Evolutionary conservation across 805 yeast genomes (phyloP), one percentile per base, ranked within the genome.

Genomic region (Candida insectorum): DNA sequence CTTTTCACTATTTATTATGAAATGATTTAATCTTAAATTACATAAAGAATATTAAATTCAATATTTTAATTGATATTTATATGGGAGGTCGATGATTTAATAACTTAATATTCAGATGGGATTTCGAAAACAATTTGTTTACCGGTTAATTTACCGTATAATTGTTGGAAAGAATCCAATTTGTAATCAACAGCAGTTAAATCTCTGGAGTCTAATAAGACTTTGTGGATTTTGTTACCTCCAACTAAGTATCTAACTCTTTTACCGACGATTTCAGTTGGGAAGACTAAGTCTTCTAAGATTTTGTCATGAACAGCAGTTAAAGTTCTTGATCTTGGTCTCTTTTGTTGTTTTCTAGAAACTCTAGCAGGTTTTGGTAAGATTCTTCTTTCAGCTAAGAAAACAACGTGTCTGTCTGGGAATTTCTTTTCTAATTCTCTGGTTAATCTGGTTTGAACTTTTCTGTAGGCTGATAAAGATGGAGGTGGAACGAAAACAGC

Each of bases 371-470:
- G 97, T 81, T 87, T 91, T 77, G 97, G 96, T 68, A 93, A 80
- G 77, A 91, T 93, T 78, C 96, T 87, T 79, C 98, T 87, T 81
- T 91, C 97, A 67, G 97, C 97, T 68, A 91, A 82, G 87, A 91
- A 87, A 60, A 93, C 91, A 72, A 91, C 96, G 72, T 93, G 97
- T 73, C 95, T 86, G 81, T 91, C 98, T 69, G 97, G 94, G 89
- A 91, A 93, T 79, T 93, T 91, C 94, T 91, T 91, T 79, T 91
- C 98, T 71, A 91, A 85, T 80, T 91, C 98, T 77, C 97, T 91
- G 77, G 96, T 87, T 70, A 91, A 83, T 76, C 89, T 85, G 60
- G 79, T 79, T 81, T 91, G 98, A 63, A 91, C 95, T 77, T 83
- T 87, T 86, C 89, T 96, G 91, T 87, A 87, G 55, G 83, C 81